These are phyloP conservation scores for rapeseed (Brassica napus) DNA, from an alignment of 345 rosid species.

Conservation along the genomic window DNA sequence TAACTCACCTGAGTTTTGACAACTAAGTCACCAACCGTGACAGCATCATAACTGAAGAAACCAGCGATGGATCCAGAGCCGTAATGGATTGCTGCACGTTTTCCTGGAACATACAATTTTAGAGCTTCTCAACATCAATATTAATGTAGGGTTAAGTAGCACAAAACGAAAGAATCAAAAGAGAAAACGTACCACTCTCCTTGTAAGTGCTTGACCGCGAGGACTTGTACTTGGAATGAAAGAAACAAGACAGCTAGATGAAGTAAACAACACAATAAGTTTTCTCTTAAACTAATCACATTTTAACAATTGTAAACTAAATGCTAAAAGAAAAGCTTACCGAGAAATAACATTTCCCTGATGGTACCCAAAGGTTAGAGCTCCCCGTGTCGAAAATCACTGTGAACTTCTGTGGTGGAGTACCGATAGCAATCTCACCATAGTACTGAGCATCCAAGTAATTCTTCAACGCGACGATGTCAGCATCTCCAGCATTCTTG, in stretches of 20 bases:
- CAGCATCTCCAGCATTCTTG: constrained; percentile 52
- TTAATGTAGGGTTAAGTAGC: not conserved
- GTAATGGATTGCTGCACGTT: constrained; percentile 68
- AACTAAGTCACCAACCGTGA: constrained; percentile 73
- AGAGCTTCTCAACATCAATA: not conserved
- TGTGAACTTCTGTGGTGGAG: constrained; percentile 84
- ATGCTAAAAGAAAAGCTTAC: constrained; percentile 46
- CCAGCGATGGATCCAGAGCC: constrained; percentile 90
- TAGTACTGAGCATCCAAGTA: constrained; percentile 95
- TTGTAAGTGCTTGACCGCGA: constrained; percentile 69
- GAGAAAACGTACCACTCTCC: constrained; percentile 56
- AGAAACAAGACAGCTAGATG: constrained; percentile 38
- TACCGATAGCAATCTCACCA: constrained; percentile 88
- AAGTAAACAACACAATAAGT: not conserved
- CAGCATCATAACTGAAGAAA: constrained; percentile 80
- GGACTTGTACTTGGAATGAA: constrained; percentile 79
- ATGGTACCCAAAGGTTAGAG: constrained; percentile 96
- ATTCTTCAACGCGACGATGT: constrained; percentile 68
- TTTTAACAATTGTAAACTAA: not conserved
- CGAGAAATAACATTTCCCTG: constrained; percentile 80
- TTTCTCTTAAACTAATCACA: not conserved
- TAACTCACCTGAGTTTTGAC: constrained; percentile 69
- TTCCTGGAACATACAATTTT: constrained; percentile 44
- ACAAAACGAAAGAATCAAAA: not conserved
- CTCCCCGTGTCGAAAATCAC: constrained; percentile 97